phyloP scores from a whole-genome alignment of 2,329 filamentous ascomycete species.

The Penicillium oxalicum region DNA sequence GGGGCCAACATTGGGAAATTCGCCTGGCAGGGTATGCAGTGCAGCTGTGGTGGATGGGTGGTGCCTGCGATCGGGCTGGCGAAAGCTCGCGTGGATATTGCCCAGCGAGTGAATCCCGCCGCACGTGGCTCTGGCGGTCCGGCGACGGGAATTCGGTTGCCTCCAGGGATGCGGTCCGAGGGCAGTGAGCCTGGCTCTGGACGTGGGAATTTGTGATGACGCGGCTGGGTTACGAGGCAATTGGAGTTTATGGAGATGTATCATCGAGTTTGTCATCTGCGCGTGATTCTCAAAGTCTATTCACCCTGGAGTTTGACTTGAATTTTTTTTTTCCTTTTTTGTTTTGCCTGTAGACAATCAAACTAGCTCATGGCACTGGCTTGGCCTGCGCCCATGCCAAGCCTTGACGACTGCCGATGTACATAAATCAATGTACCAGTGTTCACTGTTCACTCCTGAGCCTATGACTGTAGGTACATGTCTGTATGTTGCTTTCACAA shows the following conservation, averaged over 20 bases:
- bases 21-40: conserved; percentile 91
- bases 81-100: conserved; percentile 74
- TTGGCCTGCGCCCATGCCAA: too few species aligned
- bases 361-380: too few species aligned
- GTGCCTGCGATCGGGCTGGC: conserved; percentile 84
- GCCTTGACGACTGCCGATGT: too few species aligned
- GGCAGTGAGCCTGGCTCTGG: conserved; percentile 13
- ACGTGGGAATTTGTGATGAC: conserved; percentile 21
- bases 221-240: neutral
- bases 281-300: too few species aligned
- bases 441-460: too few species aligned
- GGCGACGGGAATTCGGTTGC: conserved; percentile 35
- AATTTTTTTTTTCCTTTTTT: too few species aligned
- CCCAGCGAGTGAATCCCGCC: conserved; percentile 26
- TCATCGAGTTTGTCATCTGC: neutral
- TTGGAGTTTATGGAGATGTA: too few species aligned
- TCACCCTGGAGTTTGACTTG: too few species aligned
- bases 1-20: conserved; percentile 82
- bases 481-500: too few species aligned
- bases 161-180: conserved; percentile 32
- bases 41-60: conserved; percentile 85
- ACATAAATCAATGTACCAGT: too few species aligned
- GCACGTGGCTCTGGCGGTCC: conserved; percentile 17
- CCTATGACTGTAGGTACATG: too few species aligned
- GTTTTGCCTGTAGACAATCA: too few species aligned